Base-by-base conservation (phyloP, 78 protist genomes). In the Pigoraptor vietnamica region DNA sequence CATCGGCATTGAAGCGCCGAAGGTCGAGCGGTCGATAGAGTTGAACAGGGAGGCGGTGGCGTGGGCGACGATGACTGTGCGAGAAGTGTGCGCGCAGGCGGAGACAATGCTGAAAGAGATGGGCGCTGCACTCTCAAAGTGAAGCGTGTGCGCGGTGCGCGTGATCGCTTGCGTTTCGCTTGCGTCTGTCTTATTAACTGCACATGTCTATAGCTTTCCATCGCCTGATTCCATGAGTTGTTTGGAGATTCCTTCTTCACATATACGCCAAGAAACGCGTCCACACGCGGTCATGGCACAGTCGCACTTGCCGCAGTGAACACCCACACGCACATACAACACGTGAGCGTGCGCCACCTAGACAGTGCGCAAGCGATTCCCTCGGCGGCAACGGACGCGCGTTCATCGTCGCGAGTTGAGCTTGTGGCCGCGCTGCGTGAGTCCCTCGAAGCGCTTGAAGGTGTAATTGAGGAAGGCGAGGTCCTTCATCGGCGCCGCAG, bases 401-500 rank as follows among this genome's bases (percentile, higher is more conserved):
- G 14, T 48, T 48, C 14, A 48, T 48, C 67, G 67, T 6, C 67
- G 67, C 67, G 67, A 48, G 67, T 48, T 48, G 67, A 48, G 67
- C 67, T 48, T 48, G 91, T 89, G 88, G n/a, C 93, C 93, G 32
- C 93, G 93, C 55, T 29, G 36, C n/a, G 93, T 92, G 33, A 92
- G 83, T 14, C 37, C 90, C 1, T 92, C 91, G 39, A 92, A 92
- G 2, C 93, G 93, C 39, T 92, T 92, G 48, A 67, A 92, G 21
- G 93, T 92, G 93, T 92, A 92, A 48, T 88, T 39, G 29, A 56
- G n/a, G 91, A 92, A 92, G 33, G 91, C 93, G 24, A 92, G 81
- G 35, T 92, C 93, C 40, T 81, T 35, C 67, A 88, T 90, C 35
- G 84, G 21, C 24, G 34, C 93, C 37, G 36, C 1, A 81, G 36